Percentiles rank a stretch among this genome's conserved stretches.
These are phyloP conservation scores for Fusarium tjaetaba DNA, from an alignment of 2,329 filamentous ascomycete genomes.

Conservation along the genomic window DNA sequence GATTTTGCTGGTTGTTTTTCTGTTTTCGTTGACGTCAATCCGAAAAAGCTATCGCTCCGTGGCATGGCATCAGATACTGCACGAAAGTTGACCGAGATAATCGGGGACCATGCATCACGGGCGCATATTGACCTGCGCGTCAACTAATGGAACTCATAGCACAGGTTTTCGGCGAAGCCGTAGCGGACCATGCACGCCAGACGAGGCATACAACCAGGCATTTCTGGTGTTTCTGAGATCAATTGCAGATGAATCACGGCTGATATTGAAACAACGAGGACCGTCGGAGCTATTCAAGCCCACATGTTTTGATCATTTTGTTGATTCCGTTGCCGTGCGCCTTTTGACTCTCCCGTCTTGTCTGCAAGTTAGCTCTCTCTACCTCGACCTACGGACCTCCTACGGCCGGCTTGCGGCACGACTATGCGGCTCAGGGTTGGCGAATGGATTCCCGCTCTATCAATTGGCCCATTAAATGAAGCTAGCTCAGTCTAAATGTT, in stretches of 20 bases:
- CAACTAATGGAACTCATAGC: background rate
- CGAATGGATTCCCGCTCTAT: background rate
- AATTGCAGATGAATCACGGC: background rate
- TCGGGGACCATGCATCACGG: background rate
- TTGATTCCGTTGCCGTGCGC: background rate
- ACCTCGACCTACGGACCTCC: background rate
- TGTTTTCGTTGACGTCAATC: background rate
- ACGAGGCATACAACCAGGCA: constrained; percentile 3
- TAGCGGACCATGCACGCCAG: constrained; percentile 8
- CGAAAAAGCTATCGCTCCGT: background rate
- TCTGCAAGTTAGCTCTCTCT: background rate
- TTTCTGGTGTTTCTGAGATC: background rate
- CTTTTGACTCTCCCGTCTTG: background rate
- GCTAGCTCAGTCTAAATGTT: background rate
- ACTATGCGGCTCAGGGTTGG: constrained; percentile 2
- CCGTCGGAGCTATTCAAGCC: background rate
- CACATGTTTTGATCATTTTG: background rate
- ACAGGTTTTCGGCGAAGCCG: constrained; percentile 24
- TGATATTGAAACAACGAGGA: background rate
- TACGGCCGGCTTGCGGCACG: background rate
- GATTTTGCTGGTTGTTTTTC: background rate
- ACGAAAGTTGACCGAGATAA: constrained; percentile 3
- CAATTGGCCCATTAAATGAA: background rate
- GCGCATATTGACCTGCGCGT: constrained; percentile 9
- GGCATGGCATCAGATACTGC: background rate